Evolutionary conservation across 2,329 filamentous ascomycete species (phyloP), one percentile per base, ranked within the genome.

Genomic region (Aspergillus luchuensis): DNA sequence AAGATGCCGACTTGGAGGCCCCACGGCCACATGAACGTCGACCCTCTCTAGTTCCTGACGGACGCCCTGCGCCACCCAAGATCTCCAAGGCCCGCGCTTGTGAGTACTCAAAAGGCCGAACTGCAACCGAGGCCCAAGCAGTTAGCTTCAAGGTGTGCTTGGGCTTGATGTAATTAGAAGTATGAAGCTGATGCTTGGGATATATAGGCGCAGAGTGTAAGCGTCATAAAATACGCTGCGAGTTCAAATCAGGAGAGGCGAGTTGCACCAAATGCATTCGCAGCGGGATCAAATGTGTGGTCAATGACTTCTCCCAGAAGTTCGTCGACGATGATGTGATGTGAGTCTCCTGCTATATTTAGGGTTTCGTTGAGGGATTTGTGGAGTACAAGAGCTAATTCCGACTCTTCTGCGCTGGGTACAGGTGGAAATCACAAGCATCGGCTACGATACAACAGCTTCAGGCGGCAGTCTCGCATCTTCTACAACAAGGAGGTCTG

Each of bases 271-370:
- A 84, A 65, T 85, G 83, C 65, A 69, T 76, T 33, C 80, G 81
- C 43, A 79, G 81, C 23, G 80, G 81, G 8, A 74, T 84, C 43
- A 79, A 81, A 61, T 85, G 83, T 65, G 75, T 83, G 8, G 80
- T 84, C 36, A 85, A 85, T 66, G 82, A 84, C 69, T 84, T 82
- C 67, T 78, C 84, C 19, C 83, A 85, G 67, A 83, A 82, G 58
- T 80, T 85, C 47, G 76, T 85, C 19, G 81, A 85, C 50, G 81
- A 83, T 55, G 83, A 84, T 72, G 78, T 80, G 63, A 74, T 80
- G 78, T 84, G 74, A 74, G 79, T 76, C 48, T 11, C 6, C 30
- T 19, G 36, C 5, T 17, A n/a, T 51, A 13, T 30, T 5, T 25
- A 13, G 47, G 5, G 5, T 11, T 45, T 15, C 6, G 13, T n/a